These are phyloP conservation scores for Geosmithia putterillii DNA, from an alignment of 2,329 filamentous ascomycete species.

Conservation along the genomic window DNA sequence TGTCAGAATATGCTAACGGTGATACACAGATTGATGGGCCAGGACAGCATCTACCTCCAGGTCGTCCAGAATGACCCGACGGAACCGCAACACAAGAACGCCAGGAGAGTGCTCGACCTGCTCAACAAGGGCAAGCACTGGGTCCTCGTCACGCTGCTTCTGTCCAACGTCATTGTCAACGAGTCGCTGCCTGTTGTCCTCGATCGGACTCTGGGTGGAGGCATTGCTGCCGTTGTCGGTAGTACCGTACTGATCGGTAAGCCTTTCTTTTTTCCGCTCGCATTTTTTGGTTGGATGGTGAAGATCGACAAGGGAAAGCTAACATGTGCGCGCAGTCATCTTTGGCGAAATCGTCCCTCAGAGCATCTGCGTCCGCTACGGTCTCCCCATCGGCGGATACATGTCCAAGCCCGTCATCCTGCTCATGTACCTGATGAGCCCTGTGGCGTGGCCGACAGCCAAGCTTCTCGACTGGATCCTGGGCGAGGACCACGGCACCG, in stretches of 20 bases:
- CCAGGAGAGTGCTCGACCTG: slow-evolving; percentile 65
- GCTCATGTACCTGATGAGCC: slow-evolving; percentile 87
- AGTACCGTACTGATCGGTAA: slow-evolving; percentile 89
- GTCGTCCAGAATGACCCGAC: slow-evolving; percentile 80
- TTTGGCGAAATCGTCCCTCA: slow-evolving; percentile 96
- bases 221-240: slow-evolving; percentile 85
- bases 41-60: slow-evolving; percentile 94
- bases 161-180: slow-evolving; percentile 97
- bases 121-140: slow-evolving; percentile 90
- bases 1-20: slow-evolving; percentile 3
- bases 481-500: slow-evolving; percentile 87
- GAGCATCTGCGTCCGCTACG: slow-evolving; percentile 91
- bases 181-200: slow-evolving; percentile 92
- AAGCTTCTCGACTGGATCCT: slow-evolving; percentile 90
- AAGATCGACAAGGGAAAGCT: not conserved
- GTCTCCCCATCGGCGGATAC: slow-evolving; percentile 85
- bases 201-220: slow-evolving; percentile 85
- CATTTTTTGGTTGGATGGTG: not conserved
- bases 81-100: slow-evolving; percentile 77
- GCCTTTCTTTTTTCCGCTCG: slow-evolving; percentile 11
- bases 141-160: slow-evolving; percentile 86
- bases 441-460: slow-evolving; percentile 86
- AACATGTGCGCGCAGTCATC: slow-evolving; percentile 52
- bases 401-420: slow-evolving; percentile 78
- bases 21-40: slow-evolving; percentile 42